A percentile compares a stretch with the other conserved stretches of the same genome.
These are phyloP conservation scores for Nicotiana sylvestris DNA, from an alignment of 257 asterid genomes.

Conservation along the genomic window DNA sequence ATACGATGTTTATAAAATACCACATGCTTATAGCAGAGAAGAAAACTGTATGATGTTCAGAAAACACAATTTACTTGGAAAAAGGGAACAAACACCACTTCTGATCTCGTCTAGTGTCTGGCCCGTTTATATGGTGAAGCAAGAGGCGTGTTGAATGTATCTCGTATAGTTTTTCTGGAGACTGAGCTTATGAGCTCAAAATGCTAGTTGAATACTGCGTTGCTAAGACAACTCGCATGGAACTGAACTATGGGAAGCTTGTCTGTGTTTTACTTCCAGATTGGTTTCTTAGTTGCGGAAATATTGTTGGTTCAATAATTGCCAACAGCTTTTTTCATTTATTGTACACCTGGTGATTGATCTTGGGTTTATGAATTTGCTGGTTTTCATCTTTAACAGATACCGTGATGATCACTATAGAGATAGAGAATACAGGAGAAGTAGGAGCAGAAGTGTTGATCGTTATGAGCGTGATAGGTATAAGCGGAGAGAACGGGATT, in stretches of 20 bases:
- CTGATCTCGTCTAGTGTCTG: background rate
- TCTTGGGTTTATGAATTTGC: background rate
- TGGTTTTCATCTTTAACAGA: slow-evolving; percentile 17
- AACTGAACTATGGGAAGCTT: background rate
- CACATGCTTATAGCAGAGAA: background rate
- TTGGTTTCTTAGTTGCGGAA: background rate
- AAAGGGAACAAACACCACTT: background rate
- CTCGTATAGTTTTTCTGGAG: background rate
- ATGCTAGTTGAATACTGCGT: background rate
- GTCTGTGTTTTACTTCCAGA: background rate
- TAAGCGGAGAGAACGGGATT: slow-evolving; percentile 19
- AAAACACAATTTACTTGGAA: background rate
- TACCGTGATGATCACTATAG: slow-evolving; percentile 27
- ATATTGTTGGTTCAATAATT: background rate
- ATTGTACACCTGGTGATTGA: background rate
- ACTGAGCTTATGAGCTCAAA: background rate
- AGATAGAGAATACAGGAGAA: slow-evolving; percentile 27
- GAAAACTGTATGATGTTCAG: background rate
- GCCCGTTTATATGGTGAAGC: background rate
- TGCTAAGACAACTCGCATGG: background rate
- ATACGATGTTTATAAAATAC: background rate
- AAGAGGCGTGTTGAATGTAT: background rate
- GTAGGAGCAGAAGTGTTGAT: slow-evolving; percentile 32
- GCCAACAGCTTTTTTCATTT: background rate
- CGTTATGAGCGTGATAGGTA: slow-evolving; percentile 24